These are phyloP conservation scores for Rhinocladiella mackenziei DNA, from an alignment of 2,329 filamentous ascomycete species.

Conservation along the genomic window DNA sequence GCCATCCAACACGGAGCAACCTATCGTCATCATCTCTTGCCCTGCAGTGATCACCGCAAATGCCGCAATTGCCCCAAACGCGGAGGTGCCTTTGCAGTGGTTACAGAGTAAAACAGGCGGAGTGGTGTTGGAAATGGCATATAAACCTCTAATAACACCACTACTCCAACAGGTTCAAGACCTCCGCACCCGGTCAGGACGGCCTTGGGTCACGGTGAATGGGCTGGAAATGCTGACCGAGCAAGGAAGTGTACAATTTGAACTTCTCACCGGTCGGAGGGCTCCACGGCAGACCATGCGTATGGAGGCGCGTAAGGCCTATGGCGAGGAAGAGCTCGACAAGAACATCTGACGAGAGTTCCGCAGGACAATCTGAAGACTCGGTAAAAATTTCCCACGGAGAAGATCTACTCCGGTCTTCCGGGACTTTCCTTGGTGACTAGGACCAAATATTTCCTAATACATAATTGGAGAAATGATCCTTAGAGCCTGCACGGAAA, in stretches of 20 bases:
- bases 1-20: conserved; percentile 25
- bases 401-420: too few species aligned
- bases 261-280: conserved; percentile 69
- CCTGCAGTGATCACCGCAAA: conserved; percentile 12
- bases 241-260: conserved; percentile 76
- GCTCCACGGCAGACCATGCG: conserved; percentile 69
- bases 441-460: too few species aligned
- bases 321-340: neutral
- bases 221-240: conserved; percentile 71
- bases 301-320: conserved; percentile 31
- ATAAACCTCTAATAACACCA: neutral
- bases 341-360: neutral
- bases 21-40: conserved; percentile 29
- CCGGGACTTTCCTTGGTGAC: too few species aligned
- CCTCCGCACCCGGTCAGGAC: neutral
- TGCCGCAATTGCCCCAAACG: neutral
- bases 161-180: neutral
- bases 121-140: neutral
- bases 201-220: conserved; percentile 66
- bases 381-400: too few species aligned
- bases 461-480: too few species aligned
- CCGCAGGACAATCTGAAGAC: too few species aligned
- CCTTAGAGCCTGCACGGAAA: too few species aligned
- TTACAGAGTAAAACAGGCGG: neutral
- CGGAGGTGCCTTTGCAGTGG: neutral